Evolutionary conservation across 1,284 basidiomycete species (phyloP).

Genomic region (Rhodofomes roseus): DNA sequence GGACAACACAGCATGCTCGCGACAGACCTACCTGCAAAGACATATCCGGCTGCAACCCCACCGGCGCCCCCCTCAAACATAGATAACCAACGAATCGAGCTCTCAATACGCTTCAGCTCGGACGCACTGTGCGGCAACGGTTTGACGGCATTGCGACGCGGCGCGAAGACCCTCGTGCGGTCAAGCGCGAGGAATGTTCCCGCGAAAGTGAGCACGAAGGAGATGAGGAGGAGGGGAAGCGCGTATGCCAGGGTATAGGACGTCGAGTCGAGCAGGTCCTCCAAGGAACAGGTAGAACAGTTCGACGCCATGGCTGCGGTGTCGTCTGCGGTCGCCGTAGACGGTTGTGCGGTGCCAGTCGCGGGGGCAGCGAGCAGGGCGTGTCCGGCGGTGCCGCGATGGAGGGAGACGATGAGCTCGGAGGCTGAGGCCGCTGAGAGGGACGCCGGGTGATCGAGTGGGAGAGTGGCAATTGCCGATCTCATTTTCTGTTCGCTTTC

Average conservation of each 20-base stretch:
- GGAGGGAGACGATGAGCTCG: background rate
- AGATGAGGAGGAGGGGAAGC: slow-evolving; percentile 50
- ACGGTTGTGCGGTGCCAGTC: background rate
- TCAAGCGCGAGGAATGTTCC: slow-evolving; percentile 68
- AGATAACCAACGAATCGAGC: slow-evolving; percentile 27
- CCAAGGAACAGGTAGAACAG: slow-evolving; percentile 17
- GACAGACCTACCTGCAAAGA: slow-evolving; percentile 50
- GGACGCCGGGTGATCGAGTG: background rate
- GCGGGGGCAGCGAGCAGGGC: background rate
- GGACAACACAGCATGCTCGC: slow-evolving; percentile 4
- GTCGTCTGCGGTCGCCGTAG: background rate
- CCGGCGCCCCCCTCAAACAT: slow-evolving; percentile 59
- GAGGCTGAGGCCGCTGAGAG: background rate
- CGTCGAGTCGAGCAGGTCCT: slow-evolving; percentile 20
- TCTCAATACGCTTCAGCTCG: slow-evolving; percentile 21
- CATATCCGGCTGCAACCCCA: slow-evolving; percentile 53
- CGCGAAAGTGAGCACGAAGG: slow-evolving; percentile 51
- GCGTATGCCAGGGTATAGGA: slow-evolving; percentile 44
- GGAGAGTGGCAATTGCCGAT: slow-evolving; percentile 1
- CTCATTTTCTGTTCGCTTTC: background rate
- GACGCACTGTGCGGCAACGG: background rate
- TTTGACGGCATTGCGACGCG: slow-evolving; percentile 23
- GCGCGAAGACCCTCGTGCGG: slow-evolving; percentile 57
- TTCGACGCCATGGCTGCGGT: slow-evolving; percentile 13
- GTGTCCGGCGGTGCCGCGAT: background rate